Conservation (phyloP, 352 stramenopile species). For the Globisporangium alternatum region DNA sequence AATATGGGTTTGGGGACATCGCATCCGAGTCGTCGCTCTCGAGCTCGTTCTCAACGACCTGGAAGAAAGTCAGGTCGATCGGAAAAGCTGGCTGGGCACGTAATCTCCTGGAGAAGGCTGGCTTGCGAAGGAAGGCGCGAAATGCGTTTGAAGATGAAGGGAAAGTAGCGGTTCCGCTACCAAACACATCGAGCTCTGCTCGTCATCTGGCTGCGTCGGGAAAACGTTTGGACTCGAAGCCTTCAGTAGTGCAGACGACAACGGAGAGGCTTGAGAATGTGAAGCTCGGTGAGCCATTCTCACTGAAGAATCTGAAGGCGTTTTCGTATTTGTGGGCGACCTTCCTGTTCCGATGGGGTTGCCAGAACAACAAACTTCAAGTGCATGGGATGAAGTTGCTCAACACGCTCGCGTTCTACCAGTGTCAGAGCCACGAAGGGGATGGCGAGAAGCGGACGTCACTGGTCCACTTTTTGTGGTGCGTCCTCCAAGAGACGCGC, state of each 20-base stretch:
- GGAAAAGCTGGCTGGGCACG: constrained; percentile 52
- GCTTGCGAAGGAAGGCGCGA: constrained; percentile 25
- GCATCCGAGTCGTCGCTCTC: constrained; percentile 43
- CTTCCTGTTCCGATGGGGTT: constrained; percentile 63
- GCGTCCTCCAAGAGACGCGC: constrained; percentile 51
- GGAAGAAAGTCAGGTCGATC: constrained; percentile 55
- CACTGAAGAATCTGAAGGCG: constrained; percentile 40
- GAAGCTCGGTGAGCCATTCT: constrained; percentile 30
- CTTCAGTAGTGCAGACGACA: constrained; percentile 16
- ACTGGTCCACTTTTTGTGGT: constrained; percentile 57
- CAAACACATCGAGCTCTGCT: constrained; percentile 39
- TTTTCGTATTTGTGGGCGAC: constrained; percentile 39
- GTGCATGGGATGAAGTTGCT: constrained; percentile 46
- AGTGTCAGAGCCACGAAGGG: constrained; percentile 21
- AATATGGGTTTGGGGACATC: constrained; percentile 79
- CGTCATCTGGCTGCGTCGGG: constrained; percentile 32
- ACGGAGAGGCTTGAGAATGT: constrained; percentile 8
- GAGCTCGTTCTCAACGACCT: constrained; percentile 50
- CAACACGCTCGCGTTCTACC: constrained; percentile 60
- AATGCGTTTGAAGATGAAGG: constrained; percentile 18
- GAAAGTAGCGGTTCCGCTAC: constrained; percentile 18
- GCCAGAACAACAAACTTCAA: constrained; percentile 34
- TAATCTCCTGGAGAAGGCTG: constrained; percentile 53
- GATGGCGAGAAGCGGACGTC: constrained; percentile 19
- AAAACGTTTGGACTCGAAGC: neutral